Percentiles rank a stretch among this genome's conserved stretches.
These are phyloP conservation scores for Phycomyces nitens DNA, from an alignment of 192 early-diverging fungal genomes.

Conservation along the genomic window DNA sequence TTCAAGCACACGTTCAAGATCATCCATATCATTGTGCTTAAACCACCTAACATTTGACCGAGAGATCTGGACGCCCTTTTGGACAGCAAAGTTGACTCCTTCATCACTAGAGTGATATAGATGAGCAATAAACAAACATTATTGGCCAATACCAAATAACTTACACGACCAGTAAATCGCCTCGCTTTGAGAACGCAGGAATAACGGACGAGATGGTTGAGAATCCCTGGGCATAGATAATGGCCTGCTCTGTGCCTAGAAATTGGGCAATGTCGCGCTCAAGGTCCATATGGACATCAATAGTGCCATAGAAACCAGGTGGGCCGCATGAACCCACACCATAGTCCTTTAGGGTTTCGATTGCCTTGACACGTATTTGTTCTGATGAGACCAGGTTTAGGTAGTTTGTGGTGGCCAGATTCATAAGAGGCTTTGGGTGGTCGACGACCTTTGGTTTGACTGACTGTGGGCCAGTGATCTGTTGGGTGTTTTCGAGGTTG, in stretches of 20 bases:
- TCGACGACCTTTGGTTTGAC: conserved; percentile 59
- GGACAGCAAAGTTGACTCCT: conserved; percentile 80
- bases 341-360: conserved; percentile 84
- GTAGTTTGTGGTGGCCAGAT: conserved; percentile 87
- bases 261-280: conserved; percentile 84
- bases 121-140: no score
- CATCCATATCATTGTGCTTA: conserved; percentile 96
- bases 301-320: conserved; percentile 91
- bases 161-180: conserved; percentile 88
- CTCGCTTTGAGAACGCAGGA: conserved; percentile 94
- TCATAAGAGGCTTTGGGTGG: conserved; percentile 63
- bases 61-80: conserved; percentile 86
- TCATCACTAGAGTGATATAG: conserved; percentile 64
- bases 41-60: conserved; percentile 85
- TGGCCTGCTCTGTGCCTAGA: conserved; percentile 78
- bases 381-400: conserved; percentile 77
- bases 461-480: conserved; percentile 66
- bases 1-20: conserved; percentile 84
- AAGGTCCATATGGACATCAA: conserved; percentile 93
- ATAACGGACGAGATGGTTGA: conserved; percentile 89
- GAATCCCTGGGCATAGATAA: conserved; percentile 94
- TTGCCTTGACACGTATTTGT: conserved; percentile 74
- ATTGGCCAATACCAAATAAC: no score
- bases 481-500: conserved; percentile 76
- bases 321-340: conserved; percentile 96